A percentile compares a stretch with the other conserved stretches of the same genome.
Evolutionary conservation across 2,329 filamentous ascomycete genomes (phyloP).

Genomic region (Diaporthe ilicicola): DNA sequence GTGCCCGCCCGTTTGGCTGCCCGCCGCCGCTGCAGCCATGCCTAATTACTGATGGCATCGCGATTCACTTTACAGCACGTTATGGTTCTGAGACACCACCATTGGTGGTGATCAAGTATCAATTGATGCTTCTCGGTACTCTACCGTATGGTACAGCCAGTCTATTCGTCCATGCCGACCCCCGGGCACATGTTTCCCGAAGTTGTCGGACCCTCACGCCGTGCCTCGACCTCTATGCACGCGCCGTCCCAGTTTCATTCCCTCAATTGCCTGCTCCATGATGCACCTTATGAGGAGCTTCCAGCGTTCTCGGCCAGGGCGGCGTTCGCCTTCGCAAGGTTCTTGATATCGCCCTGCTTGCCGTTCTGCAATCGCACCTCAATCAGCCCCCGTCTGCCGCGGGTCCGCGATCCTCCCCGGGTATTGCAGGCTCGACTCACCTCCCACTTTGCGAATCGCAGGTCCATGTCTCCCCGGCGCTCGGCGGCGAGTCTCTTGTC

Average conservation of each 20-base stretch:
- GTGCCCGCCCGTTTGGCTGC: slow-evolving; percentile 9
- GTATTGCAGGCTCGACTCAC: slow-evolving; percentile 64
- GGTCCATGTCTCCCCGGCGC: slow-evolving; percentile 87
- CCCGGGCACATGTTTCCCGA: neutral
- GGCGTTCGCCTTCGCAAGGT: slow-evolving; percentile 67
- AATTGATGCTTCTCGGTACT: slow-evolving; percentile 11
- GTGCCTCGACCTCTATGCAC: neutral
- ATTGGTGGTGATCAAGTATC: slow-evolving; percentile 2
- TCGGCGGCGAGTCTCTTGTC: slow-evolving; percentile 87
- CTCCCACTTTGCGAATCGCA: slow-evolving; percentile 95
- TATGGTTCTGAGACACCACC: neutral
- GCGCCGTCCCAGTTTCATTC: neutral
- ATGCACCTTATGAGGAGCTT: slow-evolving; percentile 35
- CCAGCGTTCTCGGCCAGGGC: slow-evolving; percentile 44
- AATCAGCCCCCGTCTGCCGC: slow-evolving; percentile 33
- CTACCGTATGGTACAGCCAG: slow-evolving; percentile 8
- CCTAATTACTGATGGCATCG: neutral
- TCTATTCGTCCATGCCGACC: neutral
- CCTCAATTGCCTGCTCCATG: neutral
- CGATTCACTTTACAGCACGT: neutral
- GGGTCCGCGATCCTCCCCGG: neutral
- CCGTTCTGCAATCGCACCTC: slow-evolving; percentile 73
- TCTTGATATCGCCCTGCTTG: slow-evolving; percentile 90
- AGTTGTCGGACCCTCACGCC: neutral
- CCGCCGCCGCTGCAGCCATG: slow-evolving; percentile 15